Evolutionary conservation across 2,329 filamentous ascomycete genomes (phyloP).

Genomic region (Paecilomyces formosus): DNA sequence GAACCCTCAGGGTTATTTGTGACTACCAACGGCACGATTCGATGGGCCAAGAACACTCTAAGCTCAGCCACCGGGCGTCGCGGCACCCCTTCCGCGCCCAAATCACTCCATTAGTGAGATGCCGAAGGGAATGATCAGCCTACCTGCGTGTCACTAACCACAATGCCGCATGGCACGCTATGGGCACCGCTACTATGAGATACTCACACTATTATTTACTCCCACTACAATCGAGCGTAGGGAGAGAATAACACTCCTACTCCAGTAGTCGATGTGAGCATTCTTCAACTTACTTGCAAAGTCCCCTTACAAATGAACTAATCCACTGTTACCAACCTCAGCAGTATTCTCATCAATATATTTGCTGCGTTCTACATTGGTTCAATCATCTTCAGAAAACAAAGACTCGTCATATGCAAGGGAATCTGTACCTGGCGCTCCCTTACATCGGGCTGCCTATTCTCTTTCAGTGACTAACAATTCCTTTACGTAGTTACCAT

Average conservation of each 20-base stretch:
- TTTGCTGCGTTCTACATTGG: background rate
- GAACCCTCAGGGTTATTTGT: background rate
- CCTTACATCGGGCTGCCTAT: background rate
- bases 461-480: background rate
- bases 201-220: background rate
- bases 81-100: background rate
- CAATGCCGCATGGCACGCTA: background rate
- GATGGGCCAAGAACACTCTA: background rate
- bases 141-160: background rate
- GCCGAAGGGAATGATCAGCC: background rate
- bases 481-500: background rate
- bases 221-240: background rate
- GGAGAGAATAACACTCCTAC: background rate
- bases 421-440: background rate
- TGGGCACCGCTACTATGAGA: background rate
- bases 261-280: background rate
- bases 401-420: background rate
- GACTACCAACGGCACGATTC: background rate
- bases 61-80: background rate
- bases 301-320: background rate
- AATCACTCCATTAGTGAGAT: background rate
- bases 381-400: background rate
- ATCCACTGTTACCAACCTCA: background rate
- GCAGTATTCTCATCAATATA: background rate
- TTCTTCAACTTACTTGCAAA: background rate